Evolutionary conservation across 306 rosid species (phyloP).

Genomic region (Cucumis hystrix): DNA sequence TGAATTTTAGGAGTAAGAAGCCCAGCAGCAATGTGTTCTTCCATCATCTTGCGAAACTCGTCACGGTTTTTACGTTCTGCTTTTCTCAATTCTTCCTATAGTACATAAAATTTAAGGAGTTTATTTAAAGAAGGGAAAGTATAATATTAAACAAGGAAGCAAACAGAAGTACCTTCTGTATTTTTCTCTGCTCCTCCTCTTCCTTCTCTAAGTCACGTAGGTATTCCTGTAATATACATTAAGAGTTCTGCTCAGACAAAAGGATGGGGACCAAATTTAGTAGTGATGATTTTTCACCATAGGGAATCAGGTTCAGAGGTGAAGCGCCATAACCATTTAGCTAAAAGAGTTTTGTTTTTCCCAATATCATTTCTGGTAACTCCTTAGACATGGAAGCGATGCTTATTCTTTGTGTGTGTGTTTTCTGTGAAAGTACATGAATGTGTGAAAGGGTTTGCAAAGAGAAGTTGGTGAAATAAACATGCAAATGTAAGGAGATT

Average conservation of each 20-base stretch:
- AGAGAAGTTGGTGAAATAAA: neutral
- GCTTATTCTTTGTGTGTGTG: too few relatives aligned
- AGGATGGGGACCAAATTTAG: too few relatives aligned
- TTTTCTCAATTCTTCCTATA: slow-evolving; percentile 85
- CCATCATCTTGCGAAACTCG: slow-evolving; percentile 88
- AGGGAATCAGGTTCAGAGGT: too few relatives aligned
- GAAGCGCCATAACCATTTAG: too few relatives aligned
- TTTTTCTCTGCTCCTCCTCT: slow-evolving; percentile 90
- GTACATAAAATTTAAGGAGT: slow-evolving; percentile 16
- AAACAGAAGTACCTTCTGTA: slow-evolving; percentile 51
- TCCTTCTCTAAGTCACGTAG: slow-evolving; percentile 68
- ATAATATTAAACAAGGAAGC: slow-evolving; percentile 7
- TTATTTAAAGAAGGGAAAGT: neutral
- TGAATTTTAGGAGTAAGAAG: slow-evolving; percentile 63
- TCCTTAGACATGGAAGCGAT: too few relatives aligned
- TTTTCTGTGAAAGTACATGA: neutral
- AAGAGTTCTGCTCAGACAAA: slow-evolving; percentile 10
- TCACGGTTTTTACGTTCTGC: slow-evolving; percentile 81
- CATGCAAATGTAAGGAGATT: neutral
- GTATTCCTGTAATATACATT: slow-evolving; percentile 42
- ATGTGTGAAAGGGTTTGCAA: neutral
- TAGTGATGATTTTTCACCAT: too few relatives aligned
- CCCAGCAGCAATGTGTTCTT: slow-evolving; percentile 61
- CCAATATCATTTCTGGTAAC: too few relatives aligned
- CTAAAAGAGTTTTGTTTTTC: too few relatives aligned